phyloP scores from a whole-genome alignment of 306 rosid genomes.

The Cajanus cajan region DNA sequence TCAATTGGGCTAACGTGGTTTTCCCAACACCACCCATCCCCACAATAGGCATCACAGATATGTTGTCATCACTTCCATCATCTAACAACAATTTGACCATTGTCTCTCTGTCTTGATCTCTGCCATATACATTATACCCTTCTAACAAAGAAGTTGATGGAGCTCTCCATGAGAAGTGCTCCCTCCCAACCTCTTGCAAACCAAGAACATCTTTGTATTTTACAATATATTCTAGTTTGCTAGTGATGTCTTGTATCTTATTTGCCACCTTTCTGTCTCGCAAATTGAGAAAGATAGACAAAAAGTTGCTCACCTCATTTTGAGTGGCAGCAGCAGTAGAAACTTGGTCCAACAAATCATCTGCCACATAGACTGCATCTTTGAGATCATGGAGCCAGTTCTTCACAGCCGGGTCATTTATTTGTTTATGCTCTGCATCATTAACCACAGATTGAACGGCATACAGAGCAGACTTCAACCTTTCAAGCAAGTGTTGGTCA shows the following conservation, averaged over 20 bases:
- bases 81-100: background rate
- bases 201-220: background rate
- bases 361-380: background rate
- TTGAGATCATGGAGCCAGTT: slow-evolving; percentile 20
- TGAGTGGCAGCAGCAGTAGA: background rate
- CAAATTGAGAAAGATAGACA: background rate
- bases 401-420: background rate
- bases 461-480: too few relatives aligned
- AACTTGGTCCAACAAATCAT: slow-evolving; percentile 29
- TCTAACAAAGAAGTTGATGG: background rate
- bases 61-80: background rate
- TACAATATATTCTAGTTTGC: background rate
- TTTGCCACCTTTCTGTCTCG: background rate
- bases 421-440: slow-evolving; percentile 18
- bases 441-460: too few relatives aligned
- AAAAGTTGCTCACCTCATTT: background rate
- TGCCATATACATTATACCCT: background rate
- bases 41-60: background rate
- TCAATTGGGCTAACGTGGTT: slow-evolving; percentile 8
- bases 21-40: slow-evolving; percentile 26
- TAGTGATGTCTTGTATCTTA: background rate
- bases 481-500: too few relatives aligned
- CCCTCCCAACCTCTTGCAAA: background rate
- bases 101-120: background rate
- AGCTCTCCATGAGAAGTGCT: background rate